These are phyloP conservation scores for Cladosporium sp. DNA, from an alignment of 2,329 filamentous ascomycete species.

Conservation along the genomic window DNA sequence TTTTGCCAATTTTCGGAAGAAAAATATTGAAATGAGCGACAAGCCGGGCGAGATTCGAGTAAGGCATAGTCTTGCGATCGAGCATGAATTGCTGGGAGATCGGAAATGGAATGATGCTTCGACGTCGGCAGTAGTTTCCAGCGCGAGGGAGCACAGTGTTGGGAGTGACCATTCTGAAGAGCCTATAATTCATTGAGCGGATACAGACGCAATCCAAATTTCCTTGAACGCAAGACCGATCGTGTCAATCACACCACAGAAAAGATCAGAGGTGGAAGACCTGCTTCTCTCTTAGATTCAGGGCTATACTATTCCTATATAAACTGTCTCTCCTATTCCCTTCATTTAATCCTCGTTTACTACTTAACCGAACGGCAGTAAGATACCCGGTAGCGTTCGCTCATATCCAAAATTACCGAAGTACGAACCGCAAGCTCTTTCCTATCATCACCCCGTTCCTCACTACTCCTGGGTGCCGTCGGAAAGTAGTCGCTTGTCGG, in stretches of 20 bases:
- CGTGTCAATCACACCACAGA: too few species aligned
- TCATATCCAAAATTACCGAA: too few species aligned
- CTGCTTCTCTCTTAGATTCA: too few species aligned
- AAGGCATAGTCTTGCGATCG: not conserved
- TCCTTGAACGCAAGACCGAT: not conserved
- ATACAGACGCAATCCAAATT: not conserved
- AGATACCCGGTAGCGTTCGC: too few species aligned
- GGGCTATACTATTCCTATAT: too few species aligned
- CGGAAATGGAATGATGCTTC: not conserved
- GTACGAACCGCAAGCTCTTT: too few species aligned
- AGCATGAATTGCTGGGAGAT: slow-evolving; percentile 1
- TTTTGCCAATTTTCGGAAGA: not conserved
- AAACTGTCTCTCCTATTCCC: too few species aligned
- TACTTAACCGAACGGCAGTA: too few species aligned
- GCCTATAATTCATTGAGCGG: not conserved
- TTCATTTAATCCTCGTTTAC: too few species aligned
- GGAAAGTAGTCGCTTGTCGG: not conserved
- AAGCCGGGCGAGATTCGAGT: slow-evolving; percentile 1
- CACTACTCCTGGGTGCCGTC: not conserved
- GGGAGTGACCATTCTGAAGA: slow-evolving; percentile 5
- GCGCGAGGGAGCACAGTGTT: slow-evolving; percentile 1
- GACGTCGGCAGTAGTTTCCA: not conserved
- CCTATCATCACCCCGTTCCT: too few species aligned
- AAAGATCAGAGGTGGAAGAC: too few species aligned
- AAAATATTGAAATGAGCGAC: not conserved